Evolutionary conservation across 257 asterid genomes (phyloP).

Genomic region (Parsonsia alboflavescens): DNA sequence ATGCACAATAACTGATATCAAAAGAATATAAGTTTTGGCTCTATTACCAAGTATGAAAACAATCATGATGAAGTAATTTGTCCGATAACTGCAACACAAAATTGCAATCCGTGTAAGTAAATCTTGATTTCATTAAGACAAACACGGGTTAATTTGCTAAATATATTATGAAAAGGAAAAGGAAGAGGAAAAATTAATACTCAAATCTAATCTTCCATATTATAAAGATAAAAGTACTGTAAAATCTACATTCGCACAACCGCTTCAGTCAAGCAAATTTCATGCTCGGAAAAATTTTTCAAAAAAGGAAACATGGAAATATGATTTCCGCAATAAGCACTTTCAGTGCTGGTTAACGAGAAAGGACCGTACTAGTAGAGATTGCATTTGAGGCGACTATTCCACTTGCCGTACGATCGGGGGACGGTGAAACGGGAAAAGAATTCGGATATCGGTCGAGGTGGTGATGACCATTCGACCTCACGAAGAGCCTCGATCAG

Average conservation of each 20-base stretch:
- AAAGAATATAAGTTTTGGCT: slow-evolving; percentile 8
- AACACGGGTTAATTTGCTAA: not conserved
- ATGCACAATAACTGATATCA: slow-evolving; percentile 1
- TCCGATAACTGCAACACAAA: slow-evolving; percentile 68
- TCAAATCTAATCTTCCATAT: not conserved
- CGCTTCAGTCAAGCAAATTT: not conserved
- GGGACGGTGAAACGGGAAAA: slow-evolving; percentile 84
- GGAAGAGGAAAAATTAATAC: not conserved
- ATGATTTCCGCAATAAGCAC: not conserved
- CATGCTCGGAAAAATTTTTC: not conserved
- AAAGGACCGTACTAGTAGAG: slow-evolving; percentile 63
- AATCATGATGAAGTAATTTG: slow-evolving; percentile 85
- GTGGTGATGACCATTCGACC: slow-evolving; percentile 96
- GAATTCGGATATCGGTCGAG: slow-evolving; percentile 76
- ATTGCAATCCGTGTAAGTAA: not conserved
- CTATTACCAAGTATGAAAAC: slow-evolving; percentile 72
- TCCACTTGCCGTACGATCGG: slow-evolving; percentile 79
- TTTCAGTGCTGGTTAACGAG: not conserved
- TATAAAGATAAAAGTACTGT: not conserved
- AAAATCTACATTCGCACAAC: not conserved
- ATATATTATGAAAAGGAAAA: not conserved
- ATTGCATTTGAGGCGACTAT: slow-evolving; percentile 96
- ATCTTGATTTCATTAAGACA: not conserved
- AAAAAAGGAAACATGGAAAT: no score
- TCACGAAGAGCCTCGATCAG: slow-evolving; percentile 87